Conservation (phyloP, 208 protist species). For the Acanthamoeba triangularis region DNA sequence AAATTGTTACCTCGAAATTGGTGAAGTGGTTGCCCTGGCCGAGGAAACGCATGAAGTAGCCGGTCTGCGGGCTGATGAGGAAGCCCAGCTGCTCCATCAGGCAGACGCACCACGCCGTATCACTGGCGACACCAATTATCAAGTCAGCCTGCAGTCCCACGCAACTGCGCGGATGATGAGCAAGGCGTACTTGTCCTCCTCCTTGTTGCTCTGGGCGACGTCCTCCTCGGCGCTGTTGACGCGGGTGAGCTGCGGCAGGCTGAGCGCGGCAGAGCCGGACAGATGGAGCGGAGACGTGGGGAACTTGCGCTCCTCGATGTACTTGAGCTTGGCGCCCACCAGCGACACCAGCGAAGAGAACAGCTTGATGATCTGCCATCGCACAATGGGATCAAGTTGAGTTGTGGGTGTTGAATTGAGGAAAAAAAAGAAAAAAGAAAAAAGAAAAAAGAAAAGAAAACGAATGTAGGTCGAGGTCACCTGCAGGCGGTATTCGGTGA, state of each 20-base stretch:
- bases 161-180: no score
- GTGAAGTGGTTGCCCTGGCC: slow-evolving; percentile 66
- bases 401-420: neutral
- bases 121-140: no score
- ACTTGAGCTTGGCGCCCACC: slow-evolving; percentile 40
- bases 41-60: slow-evolving; percentile 61
- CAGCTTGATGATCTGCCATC: slow-evolving; percentile 5
- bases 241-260: neutral
- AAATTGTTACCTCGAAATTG: slow-evolving; percentile 7
- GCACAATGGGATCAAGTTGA: neutral
- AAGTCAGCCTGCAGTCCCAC: neutral
- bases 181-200: neutral
- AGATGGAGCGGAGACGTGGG: slow-evolving; percentile 13
- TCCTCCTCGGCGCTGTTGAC: neutral
- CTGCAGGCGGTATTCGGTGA: slow-evolving; percentile 67
- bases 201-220: neutral
- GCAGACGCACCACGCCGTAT: neutral
- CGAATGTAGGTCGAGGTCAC: neutral
- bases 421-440: neutral
- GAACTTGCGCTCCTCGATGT: slow-evolving; percentile 10
- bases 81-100: slow-evolving; percentile 52
- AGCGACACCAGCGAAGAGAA: slow-evolving; percentile 61
- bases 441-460: neutral
- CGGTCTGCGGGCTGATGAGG: slow-evolving; percentile 51
- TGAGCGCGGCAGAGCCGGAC: neutral